Base-by-base conservation (phyloP, 1,284 basidiomycete species). In the Ceratobasidium sp. region DNA sequence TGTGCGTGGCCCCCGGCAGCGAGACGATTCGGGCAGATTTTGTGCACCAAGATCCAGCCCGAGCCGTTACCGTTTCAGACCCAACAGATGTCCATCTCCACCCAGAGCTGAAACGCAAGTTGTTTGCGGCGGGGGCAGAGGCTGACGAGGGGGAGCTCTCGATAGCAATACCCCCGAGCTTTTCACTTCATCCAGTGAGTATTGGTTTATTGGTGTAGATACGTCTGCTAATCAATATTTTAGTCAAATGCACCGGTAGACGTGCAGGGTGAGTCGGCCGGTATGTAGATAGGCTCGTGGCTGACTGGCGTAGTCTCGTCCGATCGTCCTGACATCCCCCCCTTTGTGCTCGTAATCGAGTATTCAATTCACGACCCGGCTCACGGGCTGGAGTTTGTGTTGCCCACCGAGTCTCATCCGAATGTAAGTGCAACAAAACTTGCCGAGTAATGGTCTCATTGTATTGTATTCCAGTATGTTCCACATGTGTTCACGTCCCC, bases 401-500 rank as follows among this genome's bases (percentile, higher is more conserved):
- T 88, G 21, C 91, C 93, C 0, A 88, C 85, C 39, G 88, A 94
- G 71, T 81, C 87, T 21, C 86, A 91, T 78, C 92, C 93, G 72
- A 88, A 91, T 75, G 93, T 95, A 75, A 84, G 91, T 83, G 14
- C n/a, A 58, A 54, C 29, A 42, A 42, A 67, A 19, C 42, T 57
- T 64, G 42, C 50, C 7, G 16, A 21, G 50, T n/a, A 29, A 29
- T 11, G 23, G 57, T 23, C 69, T 68, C n/a, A 53, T 41, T 73
- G 62, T 78, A 36, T 4, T 59, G 23, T 57, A n/a, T 27, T 72
- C 0, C 73, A 95, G 91, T 89, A 92, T 74, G 87, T 93, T 69
- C 95, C 95, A 30, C 97, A 99, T 78, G 87, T 91, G 66, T 99
- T 91, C 75, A 95, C 95, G 2, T 90, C 89, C 2, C 89, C 95